A percentile compares a stretch with the other conserved stretches of the same genome.
Evolutionary conservation across 805 yeast species (phyloP).

Genomic region (Barnettozyma sucrosica): DNA sequence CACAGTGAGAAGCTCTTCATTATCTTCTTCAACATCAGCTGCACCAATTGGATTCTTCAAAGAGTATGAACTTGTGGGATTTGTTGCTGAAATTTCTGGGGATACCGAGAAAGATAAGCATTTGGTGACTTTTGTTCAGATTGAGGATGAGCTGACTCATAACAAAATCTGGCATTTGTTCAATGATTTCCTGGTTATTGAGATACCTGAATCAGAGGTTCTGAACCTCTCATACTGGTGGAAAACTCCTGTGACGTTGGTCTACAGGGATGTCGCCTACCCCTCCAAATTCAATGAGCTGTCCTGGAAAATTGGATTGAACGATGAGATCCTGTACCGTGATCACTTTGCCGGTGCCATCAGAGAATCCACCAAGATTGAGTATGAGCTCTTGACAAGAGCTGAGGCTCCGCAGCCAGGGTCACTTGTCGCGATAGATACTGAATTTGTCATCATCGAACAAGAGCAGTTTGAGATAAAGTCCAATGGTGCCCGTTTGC

Average conservation of each 20-base stretch:
- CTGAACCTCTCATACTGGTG: slow-evolving; percentile 65
- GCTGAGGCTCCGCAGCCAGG: slow-evolving; percentile 74
- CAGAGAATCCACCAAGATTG: slow-evolving; percentile 50
- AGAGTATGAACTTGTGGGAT: slow-evolving; percentile 61
- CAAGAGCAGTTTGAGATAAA: slow-evolving; percentile 77
- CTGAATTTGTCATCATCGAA: slow-evolving; percentile 84
- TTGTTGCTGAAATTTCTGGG: slow-evolving; percentile 54
- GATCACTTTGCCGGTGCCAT: slow-evolving; percentile 70
- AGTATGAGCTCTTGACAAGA: slow-evolving; percentile 61
- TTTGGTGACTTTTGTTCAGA: slow-evolving; percentile 52
- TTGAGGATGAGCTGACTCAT: slow-evolving; percentile 30
- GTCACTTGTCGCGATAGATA: slow-evolving; percentile 84
- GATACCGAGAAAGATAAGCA: slow-evolving; percentile 47
- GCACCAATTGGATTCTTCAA: slow-evolving; percentile 16
- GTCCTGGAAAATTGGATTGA: slow-evolving; percentile 45
- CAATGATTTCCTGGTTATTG: slow-evolving; percentile 84
- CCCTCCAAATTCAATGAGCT: slow-evolving; percentile 40
- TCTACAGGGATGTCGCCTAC: slow-evolving; percentile 50
- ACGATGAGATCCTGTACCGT: slow-evolving; percentile 61
- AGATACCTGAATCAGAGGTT: slow-evolving; percentile 71
- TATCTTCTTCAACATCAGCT: background rate
- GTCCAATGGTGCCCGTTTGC: slow-evolving; percentile 60
- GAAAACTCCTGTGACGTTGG: slow-evolving; percentile 74
- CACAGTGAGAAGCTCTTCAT: slow-evolving; percentile 4
- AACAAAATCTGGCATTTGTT: slow-evolving; percentile 66